phyloP scores from a whole-genome alignment of 208 protist species.

The Acanthamoeba castellanii region DNA sequence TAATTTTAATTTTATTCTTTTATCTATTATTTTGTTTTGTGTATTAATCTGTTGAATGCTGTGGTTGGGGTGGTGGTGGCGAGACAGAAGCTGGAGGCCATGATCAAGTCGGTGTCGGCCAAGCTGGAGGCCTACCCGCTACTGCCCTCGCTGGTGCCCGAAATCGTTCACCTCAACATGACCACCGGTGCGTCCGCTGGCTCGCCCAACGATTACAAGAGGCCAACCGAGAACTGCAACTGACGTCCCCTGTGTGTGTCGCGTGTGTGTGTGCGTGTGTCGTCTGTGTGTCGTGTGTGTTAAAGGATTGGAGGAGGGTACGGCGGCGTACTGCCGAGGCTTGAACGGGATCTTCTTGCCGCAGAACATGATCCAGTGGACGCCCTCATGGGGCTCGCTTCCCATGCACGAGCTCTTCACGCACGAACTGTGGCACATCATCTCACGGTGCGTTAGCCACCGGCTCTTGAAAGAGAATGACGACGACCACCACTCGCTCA shows the following conservation, averaged over 20 bases:
- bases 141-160: not conserved
- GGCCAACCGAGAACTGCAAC: too few relatives aligned
- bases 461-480: not conserved
- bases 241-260: too few relatives aligned
- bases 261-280: too few relatives aligned
- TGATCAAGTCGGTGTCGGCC: slow-evolving; percentile 29
- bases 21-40: not conserved
- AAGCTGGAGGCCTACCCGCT: slow-evolving; percentile 18
- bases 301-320: not conserved
- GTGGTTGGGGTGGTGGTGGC: too few relatives aligned
- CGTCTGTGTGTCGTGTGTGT: too few relatives aligned
- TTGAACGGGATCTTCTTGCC: slow-evolving; percentile 21
- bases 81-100: not conserved
- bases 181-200: not conserved
- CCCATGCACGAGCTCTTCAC: slow-evolving; percentile 45
- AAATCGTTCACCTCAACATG: not conserved
- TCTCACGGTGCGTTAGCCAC: not conserved
- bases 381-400: not conserved
- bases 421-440: slow-evolving; percentile 48
- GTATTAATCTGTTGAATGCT: not conserved
- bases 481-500: too few relatives aligned
- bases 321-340: slow-evolving; percentile 13
- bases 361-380: not conserved
- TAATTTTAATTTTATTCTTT: slow-evolving; percentile 1
- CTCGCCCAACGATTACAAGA: too few relatives aligned